Evolutionary conservation across 2,329 filamentous ascomycete genomes (phyloP).

Genomic region (Rugonectria rugulosa): DNA sequence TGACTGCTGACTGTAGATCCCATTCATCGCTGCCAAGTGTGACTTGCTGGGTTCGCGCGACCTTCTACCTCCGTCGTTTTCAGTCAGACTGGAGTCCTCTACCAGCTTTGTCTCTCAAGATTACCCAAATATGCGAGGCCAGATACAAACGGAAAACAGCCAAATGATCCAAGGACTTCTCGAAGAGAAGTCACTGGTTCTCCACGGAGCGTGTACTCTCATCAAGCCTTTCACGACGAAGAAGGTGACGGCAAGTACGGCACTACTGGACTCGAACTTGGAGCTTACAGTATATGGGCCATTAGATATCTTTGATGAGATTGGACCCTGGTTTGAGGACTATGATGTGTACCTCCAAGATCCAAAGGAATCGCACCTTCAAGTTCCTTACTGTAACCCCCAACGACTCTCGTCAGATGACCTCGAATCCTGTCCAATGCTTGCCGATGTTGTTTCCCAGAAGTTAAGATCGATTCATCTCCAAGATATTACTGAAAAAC

Average conservation of each 20-base stretch:
- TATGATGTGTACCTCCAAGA: slow-evolving; percentile 6
- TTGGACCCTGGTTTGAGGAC: neutral
- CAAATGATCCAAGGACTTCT: slow-evolving; percentile 27
- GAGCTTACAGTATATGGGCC: slow-evolving; percentile 44
- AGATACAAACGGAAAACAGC: slow-evolving; percentile 5
- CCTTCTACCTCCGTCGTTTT: neutral
- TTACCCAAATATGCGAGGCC: neutral
- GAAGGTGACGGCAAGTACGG: neutral
- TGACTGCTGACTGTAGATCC: neutral
- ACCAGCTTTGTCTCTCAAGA: neutral
- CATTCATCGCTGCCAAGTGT: slow-evolving; percentile 2
- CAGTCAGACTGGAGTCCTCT: slow-evolving; percentile 8
- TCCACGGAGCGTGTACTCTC: neutral
- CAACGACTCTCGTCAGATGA: neutral
- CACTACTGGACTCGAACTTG: neutral
- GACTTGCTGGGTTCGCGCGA: neutral
- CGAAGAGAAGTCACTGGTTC: slow-evolving; percentile 9
- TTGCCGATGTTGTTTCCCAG: neutral
- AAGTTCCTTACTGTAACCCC: slow-evolving; percentile 3
- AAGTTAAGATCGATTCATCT: neutral
- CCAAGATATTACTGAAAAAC: neutral
- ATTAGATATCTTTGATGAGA: neutral
- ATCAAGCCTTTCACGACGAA: neutral
- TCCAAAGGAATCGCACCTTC: neutral
- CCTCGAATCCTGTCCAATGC: neutral